A percentile compares a stretch with the other conserved stretches of the same genome.
These are phyloP conservation scores for Sarocladium strictum DNA, from an alignment of 2,329 filamentous ascomycete species.

Conservation along the genomic window DNA sequence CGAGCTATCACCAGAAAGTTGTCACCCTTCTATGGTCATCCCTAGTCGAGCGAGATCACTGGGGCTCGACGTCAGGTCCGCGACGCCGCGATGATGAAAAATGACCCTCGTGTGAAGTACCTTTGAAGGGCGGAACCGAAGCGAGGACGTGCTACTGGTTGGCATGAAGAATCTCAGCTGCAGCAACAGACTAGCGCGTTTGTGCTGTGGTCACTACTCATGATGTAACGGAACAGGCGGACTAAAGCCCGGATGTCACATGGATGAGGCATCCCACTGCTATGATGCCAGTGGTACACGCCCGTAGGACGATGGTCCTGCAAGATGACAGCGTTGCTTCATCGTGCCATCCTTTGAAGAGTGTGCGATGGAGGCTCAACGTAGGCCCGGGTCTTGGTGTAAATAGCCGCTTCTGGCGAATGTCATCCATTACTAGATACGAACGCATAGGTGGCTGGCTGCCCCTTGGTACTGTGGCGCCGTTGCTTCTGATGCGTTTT, in stretches of 20 bases:
- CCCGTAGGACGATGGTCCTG: neutral
- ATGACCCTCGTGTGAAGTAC: neutral
- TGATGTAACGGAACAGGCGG: neutral
- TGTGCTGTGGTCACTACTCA: neutral
- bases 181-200: conserved; percentile 5
- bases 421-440: too few species aligned
- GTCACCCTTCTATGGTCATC: too few species aligned
- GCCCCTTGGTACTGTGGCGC: neutral
- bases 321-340: too few species aligned
- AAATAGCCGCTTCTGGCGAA: neutral
- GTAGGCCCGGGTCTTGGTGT: too few species aligned
- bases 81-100: too few species aligned
- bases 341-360: too few species aligned
- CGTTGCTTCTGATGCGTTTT: neutral
- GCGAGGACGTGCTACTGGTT: neutral
- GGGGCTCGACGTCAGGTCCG: too few species aligned
- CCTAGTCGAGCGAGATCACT: too few species aligned
- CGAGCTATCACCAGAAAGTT: too few species aligned
- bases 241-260: neutral
- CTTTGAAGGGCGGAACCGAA: neutral
- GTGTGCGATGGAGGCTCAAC: too few species aligned
- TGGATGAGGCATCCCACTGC: neutral
- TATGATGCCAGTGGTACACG: neutral
- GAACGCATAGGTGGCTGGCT: neutral
- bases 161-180: conserved; percentile 4